Percentiles rank a stretch among this genome's conserved stretches.
Conservation (phyloP, 768 basidiomycete species). For the Amanita subjunquillea region DNA sequence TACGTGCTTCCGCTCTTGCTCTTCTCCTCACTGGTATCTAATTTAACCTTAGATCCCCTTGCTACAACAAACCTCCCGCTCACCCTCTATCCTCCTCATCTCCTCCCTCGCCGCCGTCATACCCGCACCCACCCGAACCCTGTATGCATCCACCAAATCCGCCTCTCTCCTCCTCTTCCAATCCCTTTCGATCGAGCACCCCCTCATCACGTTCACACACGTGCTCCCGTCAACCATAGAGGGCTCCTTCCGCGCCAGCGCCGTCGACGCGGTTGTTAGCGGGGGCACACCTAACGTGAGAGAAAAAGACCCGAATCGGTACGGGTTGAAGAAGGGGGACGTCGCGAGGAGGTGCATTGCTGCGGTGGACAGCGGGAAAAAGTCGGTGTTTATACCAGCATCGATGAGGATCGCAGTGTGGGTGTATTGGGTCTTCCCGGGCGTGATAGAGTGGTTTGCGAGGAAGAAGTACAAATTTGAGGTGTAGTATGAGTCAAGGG, state of each 20-base stretch:
- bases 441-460: conserved; percentile 46
- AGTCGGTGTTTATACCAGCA: conserved; percentile 47
- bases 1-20: conserved; percentile 22
- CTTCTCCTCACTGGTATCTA: not conserved
- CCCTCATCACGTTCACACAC: conserved; percentile 49
- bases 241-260: conserved; percentile 70
- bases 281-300: conserved; percentile 19
- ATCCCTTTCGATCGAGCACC: conserved; percentile 73
- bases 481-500: not conserved
- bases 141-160: conserved; percentile 80
- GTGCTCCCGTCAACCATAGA: conserved; percentile 64
- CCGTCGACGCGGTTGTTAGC: conserved; percentile 43
- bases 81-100: conserved; percentile 69
- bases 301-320: conserved; percentile 43
- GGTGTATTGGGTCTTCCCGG: conserved; percentile 57
- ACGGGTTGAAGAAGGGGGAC: conserved; percentile 45
- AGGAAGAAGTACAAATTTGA: conserved; percentile 55
- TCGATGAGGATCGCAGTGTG: conserved; percentile 37
- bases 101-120: conserved; percentile 73
- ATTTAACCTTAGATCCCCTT: conserved; percentile 54
- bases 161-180: conserved; percentile 73
- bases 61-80: conserved; percentile 47
- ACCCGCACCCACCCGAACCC: conserved; percentile 75
- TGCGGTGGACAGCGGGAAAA: conserved; percentile 50
- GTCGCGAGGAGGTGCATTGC: conserved; percentile 53